Base-by-base conservation (phyloP, 1,284 basidiomycete species). In the Marasmius tenuissimus region DNA sequence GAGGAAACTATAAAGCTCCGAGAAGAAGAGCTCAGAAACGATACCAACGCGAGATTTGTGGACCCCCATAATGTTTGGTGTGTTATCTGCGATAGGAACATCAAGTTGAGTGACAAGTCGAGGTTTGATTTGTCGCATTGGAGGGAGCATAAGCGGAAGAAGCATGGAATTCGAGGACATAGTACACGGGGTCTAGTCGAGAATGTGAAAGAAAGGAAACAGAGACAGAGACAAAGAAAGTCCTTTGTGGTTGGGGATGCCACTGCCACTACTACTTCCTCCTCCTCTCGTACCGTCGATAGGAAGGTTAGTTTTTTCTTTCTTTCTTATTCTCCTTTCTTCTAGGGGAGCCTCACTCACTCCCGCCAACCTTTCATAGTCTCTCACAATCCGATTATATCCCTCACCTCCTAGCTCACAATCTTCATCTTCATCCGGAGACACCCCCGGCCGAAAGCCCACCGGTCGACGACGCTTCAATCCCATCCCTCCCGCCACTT, bases 51-150 rank as follows among this genome's bases (percentile, higher is more conserved):
- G n/a, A 75, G 77, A 4, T 79, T 89, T 22, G 73, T 83, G 40
- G 78, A 76, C 40, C 82, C 85, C 2, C 75, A 81, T 35, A 76
- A 77, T 55, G 85, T 90, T 56, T 73, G 76, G 61, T 91, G 88
- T 75, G 77, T 74, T 61, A 78, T 80, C 47, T 91, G 89, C 70
- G 75, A 77, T 42, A 72, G 69, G 22, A 72, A 74, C 7, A 88
- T 91, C 74, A 88, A 88, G 72, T 81, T 91, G 20, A 91, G 88
- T 2, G 71, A 76, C 11, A 89, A 89, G 72, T 87, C 85, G 71
- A 75, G 76, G 20, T 91, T 81, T 67, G 89, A 91, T 68, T 78
- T 79, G 18, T 83, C 82, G 67, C 89, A 91, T 70, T 91, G 89
- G 89, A 70, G 74, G 49, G 85, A 81, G 66, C 88, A 90, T 68